Conservation (phyloP, 805 yeast species). For the Candida pini region DNA sequence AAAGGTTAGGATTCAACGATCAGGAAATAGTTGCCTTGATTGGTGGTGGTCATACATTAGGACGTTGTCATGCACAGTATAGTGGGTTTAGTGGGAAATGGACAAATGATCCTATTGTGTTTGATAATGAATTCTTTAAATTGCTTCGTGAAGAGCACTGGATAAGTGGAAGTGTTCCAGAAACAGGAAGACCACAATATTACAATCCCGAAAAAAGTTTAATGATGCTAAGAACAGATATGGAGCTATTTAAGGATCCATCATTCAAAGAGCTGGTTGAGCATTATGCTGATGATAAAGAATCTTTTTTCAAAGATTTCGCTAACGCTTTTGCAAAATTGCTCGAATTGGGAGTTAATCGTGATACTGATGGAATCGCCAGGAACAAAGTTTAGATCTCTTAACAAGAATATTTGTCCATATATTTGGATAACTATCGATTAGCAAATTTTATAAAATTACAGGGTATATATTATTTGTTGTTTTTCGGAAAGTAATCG, state of each 20-base stretch:
- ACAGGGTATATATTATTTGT: not conserved
- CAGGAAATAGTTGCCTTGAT: conserved; percentile 68
- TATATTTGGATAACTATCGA: not conserved
- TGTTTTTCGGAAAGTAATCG: not conserved
- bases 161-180: conserved; percentile 32
- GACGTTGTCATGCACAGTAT: conserved; percentile 60
- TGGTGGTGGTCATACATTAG: conserved; percentile 75
- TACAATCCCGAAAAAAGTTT: conserved; percentile 34
- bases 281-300: conserved; percentile 62
- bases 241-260: conserved; percentile 55
- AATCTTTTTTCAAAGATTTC: conserved; percentile 57
- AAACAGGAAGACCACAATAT: conserved; percentile 37
- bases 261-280: conserved; percentile 56
- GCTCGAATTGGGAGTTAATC: conserved; percentile 38
- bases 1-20: conserved; percentile 62
- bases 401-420: not conserved
- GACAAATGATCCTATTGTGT: conserved; percentile 36
- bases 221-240: conserved; percentile 87
- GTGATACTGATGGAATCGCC: conserved; percentile 29
- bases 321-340: conserved; percentile 62
- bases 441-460: not conserved
- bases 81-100: conserved; percentile 48
- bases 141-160: conserved; percentile 46
- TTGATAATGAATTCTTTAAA: conserved; percentile 38
- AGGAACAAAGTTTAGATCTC: conserved; percentile 18